A percentile compares a stretch with the other conserved stretches of the same genome.
phyloP scores from a whole-genome alignment of 805 yeast genomes.

The Wickerhamomyces sydowiorum region DNA sequence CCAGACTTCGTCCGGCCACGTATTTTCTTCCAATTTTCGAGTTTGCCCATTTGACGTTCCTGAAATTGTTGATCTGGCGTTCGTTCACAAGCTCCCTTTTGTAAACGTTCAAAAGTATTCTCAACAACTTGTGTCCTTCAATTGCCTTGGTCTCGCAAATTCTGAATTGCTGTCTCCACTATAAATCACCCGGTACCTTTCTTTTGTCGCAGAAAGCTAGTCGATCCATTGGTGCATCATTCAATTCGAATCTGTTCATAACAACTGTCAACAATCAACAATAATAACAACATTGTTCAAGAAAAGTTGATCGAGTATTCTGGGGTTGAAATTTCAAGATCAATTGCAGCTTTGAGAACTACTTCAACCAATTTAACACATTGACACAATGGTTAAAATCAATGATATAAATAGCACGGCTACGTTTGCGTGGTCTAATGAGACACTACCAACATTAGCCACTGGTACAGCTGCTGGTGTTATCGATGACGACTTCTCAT shows the following conservation, averaged over 20 bases:
- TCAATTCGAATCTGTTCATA: not conserved
- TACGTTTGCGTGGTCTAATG: constrained; percentile 94
- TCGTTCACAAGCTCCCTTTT: not conserved
- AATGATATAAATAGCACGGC: constrained; percentile 82
- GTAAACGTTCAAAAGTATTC: not conserved
- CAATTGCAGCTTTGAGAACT: too few species aligned
- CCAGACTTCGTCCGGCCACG: not conserved
- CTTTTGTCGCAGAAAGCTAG: not conserved
- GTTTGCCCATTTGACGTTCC: constrained; percentile 4
- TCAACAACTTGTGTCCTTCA: not conserved
- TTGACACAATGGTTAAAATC: constrained; percentile 61
- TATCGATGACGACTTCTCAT: constrained; percentile 80
- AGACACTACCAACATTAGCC: constrained; percentile 66
- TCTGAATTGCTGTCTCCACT: not conserved
- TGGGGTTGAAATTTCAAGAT: too few species aligned
- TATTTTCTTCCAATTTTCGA: constrained; percentile 24
- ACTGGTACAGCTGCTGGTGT: constrained; percentile 97
- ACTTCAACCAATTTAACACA: not conserved
- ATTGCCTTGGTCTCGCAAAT: not conserved
- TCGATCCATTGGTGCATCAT: too few species aligned
- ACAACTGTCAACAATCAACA: constrained; percentile 1
- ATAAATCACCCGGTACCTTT: not conserved
- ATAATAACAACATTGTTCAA: too few species aligned
- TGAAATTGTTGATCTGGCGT: not conserved
- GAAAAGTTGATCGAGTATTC: too few species aligned